A percentile compares a stretch with the other conserved stretches of the same genome.
These are phyloP conservation scores for Exsudoporus floridanus DNA, from an alignment of 1,284 basidiomycete genomes.

Conservation along the genomic window DNA sequence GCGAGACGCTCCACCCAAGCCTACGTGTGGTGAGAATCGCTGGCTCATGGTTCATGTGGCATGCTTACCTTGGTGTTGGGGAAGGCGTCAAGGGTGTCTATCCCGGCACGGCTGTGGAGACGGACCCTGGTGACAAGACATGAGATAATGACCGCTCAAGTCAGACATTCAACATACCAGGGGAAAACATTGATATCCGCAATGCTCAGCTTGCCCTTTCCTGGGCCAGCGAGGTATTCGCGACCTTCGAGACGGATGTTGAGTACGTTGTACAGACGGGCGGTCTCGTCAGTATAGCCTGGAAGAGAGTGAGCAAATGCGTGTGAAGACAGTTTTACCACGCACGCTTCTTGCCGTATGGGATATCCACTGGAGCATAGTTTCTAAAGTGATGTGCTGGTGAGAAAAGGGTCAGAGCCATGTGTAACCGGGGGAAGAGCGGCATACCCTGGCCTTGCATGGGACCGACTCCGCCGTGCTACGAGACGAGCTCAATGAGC, in stretches of 20 bases:
- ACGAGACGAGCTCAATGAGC: background rate
- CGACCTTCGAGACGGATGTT: slow-evolving; percentile 46
- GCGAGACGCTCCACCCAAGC: slow-evolving; percentile 34
- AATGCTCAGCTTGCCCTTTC: slow-evolving; percentile 47
- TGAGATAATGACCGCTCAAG: background rate
- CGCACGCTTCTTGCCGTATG: slow-evolving; percentile 40
- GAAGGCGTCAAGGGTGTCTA: slow-evolving; percentile 40
- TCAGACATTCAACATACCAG: slow-evolving; percentile 27
- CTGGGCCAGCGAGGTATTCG: slow-evolving; percentile 53
- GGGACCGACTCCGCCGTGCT: slow-evolving; percentile 43
- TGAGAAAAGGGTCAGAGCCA: background rate
- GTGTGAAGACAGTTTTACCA: background rate
- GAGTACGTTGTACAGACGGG: slow-evolving; percentile 52
- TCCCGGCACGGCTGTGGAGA: slow-evolving; percentile 36
- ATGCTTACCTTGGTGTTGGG: slow-evolving; percentile 40
- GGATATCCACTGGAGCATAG: slow-evolving; percentile 42
- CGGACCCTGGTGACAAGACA: slow-evolving; percentile 40
- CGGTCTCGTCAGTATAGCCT: slow-evolving; percentile 54
- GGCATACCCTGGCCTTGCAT: slow-evolving; percentile 47
- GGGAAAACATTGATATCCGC: slow-evolving; percentile 42
- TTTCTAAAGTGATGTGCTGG: slow-evolving; percentile 39
- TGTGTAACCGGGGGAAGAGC: background rate
- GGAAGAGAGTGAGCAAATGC: slow-evolving; percentile 1
- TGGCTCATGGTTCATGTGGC: background rate
- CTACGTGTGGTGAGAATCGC: slow-evolving; percentile 9